These are phyloP conservation scores for Ichthyophthirius multifiliis DNA, from an alignment of 169 alveolate genomes.

Conservation along the genomic window DNA sequence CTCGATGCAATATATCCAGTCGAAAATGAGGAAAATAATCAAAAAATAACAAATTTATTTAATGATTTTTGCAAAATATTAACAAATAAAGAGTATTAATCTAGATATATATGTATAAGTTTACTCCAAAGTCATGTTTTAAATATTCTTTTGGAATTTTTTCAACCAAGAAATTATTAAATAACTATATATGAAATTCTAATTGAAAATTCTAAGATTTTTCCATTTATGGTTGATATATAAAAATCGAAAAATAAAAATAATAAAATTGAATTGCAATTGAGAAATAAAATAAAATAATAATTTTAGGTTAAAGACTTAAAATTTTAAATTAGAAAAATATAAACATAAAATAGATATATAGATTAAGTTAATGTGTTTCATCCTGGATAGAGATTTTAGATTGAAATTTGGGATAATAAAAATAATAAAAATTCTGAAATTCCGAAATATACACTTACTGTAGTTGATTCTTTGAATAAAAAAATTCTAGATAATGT, in stretches of 20 bases:
- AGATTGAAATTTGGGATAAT: constrained; percentile 33
- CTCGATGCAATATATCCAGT: constrained; percentile 47
- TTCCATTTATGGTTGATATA: constrained; percentile 34
- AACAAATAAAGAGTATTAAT: background rate
- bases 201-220: constrained; percentile 27
- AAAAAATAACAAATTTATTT: constrained; percentile 10
- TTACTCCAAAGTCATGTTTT: constrained; percentile 25
- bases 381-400: constrained; percentile 16
- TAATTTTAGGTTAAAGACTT: background rate
- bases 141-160: background rate
- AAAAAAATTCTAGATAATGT: background rate
- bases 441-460: constrained; percentile 26
- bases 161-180: background rate
- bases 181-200: constrained; percentile 27
- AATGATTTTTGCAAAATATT: constrained; percentile 8
- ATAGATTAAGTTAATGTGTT: constrained; percentile 19
- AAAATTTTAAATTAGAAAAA: constrained; percentile 7
- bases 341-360: constrained; percentile 26
- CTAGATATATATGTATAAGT: constrained; percentile 18
- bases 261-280: too few relatives aligned
- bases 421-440: background rate
- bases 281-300: too few relatives aligned
- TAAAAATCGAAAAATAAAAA: background rate
- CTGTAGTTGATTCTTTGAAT: constrained; percentile 19
- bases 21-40: constrained; percentile 9